phyloP scores from a whole-genome alignment of 371 early-diverging fungal genomes.

The Mycotypha africana region DNA sequence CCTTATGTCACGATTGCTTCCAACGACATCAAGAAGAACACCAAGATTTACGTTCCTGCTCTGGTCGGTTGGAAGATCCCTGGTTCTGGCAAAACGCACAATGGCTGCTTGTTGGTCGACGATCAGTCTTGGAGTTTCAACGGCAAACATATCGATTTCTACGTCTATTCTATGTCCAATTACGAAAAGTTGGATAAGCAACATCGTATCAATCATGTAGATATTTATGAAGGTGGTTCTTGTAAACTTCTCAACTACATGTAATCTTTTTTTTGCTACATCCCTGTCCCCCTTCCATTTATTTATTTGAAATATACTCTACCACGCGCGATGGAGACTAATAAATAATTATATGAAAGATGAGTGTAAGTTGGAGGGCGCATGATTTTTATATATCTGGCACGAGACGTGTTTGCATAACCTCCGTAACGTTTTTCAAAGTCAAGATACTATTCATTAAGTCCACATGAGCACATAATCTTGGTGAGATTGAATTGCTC shows the following conservation, averaged over 20 bases:
- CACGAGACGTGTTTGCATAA: too few relatives aligned
- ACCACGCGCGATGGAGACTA: too few relatives aligned
- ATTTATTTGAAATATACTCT: too few relatives aligned
- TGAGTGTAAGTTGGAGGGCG: too few relatives aligned
- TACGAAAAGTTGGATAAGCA: conserved; percentile 28
- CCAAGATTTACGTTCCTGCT: conserved; percentile 47
- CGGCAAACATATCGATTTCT: conserved; percentile 42
- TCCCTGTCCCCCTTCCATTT: too few relatives aligned
- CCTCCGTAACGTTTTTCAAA: too few relatives aligned
- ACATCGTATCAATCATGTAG: conserved; percentile 28
- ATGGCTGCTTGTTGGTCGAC: conserved; percentile 44
- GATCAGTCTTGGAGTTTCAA: conserved; percentile 48
- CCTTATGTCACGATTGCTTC: conserved; percentile 41
- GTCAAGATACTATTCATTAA: too few relatives aligned
- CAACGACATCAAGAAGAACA: conserved; percentile 39
- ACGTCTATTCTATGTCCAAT: conserved; percentile 29
- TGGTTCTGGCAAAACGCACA: conserved; percentile 37
- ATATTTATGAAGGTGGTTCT: conserved; percentile 45
- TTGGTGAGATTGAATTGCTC: too few relatives aligned
- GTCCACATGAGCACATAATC: too few relatives aligned
- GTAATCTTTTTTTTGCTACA: too few relatives aligned
- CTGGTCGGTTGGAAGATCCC: conserved; percentile 43
- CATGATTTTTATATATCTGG: too few relatives aligned
- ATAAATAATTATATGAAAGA: too few relatives aligned
- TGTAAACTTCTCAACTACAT: conserved; percentile 41